Base-by-base conservation (phyloP, 805 yeast species). In the Grigorovia jiainica region DNA sequence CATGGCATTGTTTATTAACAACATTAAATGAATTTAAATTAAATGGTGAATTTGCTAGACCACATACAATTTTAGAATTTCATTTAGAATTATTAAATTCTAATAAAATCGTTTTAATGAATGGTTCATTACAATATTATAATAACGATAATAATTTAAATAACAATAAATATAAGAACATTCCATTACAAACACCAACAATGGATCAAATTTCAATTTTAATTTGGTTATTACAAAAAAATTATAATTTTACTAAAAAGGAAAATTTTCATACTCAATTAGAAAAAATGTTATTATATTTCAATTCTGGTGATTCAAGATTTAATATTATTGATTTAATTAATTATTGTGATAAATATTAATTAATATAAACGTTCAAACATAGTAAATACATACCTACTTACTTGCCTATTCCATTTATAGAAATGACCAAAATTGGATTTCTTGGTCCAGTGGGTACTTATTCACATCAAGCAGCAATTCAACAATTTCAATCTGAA, bases 381-480 rank as follows among this genome's bases (percentile, higher is more conserved):
- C n/a, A n/a, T n/a, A n/a, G 13, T 27, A n/a, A 27, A 7, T 27
- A 33, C 17, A 31, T 15, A 4, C 17, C 17, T 11, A 15, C 16
- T 8, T 5, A 5, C 4, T 17, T 5, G 3, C 21, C 5, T 4
- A 21, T 15, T 7, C 15, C 34, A 5, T 23, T 6, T 8, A 35
- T 30, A 18, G 10, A 16, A 11, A 19, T 18, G 16, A 42, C 10
- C n/a, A 76, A 66, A 50, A 79, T 83, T 3, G 87, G 85, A 3
- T 90, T 76, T 54, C 63, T 90, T 40, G 98, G 97, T 0, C 98
- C 98, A 0, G 68, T 68, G 39, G 97, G 97, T 2, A 90, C 97
- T 1, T 92, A 87, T 61, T 84, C 97, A 2, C 95, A 90, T 52
- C 95, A 87, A 63, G 82, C 82, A 15, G 79, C 80, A 3, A 48